Conservation (phyloP, 768 basidiomycete species). For the Pleurotus cornucopiae region DNA sequence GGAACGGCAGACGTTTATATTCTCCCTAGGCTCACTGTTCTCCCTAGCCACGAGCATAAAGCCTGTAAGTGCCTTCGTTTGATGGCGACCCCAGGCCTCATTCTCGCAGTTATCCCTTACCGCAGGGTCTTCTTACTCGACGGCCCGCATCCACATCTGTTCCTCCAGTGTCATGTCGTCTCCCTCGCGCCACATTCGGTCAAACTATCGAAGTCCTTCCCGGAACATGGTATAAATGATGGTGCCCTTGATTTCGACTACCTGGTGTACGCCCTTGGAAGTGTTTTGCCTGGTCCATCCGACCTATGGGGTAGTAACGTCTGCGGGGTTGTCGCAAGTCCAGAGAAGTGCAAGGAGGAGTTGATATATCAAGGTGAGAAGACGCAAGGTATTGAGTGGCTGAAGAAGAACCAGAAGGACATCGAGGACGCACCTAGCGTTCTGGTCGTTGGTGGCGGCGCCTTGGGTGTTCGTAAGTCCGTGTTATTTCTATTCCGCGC, state of each 20-base stretch:
- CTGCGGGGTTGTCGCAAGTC: slow-evolving; percentile 10
- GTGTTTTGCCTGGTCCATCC: slow-evolving; percentile 49
- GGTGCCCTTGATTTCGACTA: slow-evolving; percentile 47
- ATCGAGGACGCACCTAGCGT: slow-evolving; percentile 46
- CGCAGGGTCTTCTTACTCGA: slow-evolving; percentile 37
- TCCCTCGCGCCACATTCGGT: slow-evolving; percentile 34
- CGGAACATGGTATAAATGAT: slow-evolving; percentile 36
- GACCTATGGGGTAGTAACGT: slow-evolving; percentile 42
- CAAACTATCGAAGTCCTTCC: slow-evolving; percentile 43
- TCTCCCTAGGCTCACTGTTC: slow-evolving; percentile 52
- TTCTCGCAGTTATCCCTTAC: slow-evolving; percentile 48
- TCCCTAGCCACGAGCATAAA: slow-evolving; percentile 62
- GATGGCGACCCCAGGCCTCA: neutral
- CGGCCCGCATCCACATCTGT: slow-evolving; percentile 21
- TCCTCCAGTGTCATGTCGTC: slow-evolving; percentile 42
- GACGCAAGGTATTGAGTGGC: slow-evolving; percentile 43
- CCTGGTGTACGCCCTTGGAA: slow-evolving; percentile 58
- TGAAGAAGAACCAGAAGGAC: slow-evolving; percentile 43
- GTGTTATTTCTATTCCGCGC: neutral
- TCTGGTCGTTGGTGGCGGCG: slow-evolving; percentile 68
- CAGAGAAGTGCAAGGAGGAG: slow-evolving; percentile 2
- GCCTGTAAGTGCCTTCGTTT: slow-evolving; percentile 38
- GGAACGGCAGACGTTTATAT: slow-evolving; percentile 47
- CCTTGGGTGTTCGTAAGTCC: slow-evolving; percentile 64
- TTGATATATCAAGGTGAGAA: slow-evolving; percentile 39